These are phyloP conservation scores for Didymellaceae sp. DNA, from an alignment of 2,329 filamentous ascomycete species.

Conservation along the genomic window DNA sequence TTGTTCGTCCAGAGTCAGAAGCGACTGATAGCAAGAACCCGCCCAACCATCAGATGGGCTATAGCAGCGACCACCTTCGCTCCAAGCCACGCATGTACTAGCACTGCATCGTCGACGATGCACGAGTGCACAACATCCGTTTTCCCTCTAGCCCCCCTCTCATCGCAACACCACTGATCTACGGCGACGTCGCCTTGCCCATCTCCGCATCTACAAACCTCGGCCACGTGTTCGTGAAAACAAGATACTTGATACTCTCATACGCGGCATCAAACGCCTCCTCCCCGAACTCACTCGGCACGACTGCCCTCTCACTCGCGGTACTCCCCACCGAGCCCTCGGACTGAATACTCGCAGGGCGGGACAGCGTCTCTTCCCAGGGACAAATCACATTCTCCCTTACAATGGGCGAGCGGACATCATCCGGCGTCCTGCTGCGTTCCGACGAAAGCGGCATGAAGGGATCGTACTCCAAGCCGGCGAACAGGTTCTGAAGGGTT, in stretches of 20 bases:
- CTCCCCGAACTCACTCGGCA: slow-evolving; percentile 45
- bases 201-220: slow-evolving; percentile 45
- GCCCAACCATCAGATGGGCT: too few relatives aligned
- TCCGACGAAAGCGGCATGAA: too few relatives aligned
- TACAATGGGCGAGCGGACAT: slow-evolving; percentile 28
- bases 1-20: too few relatives aligned
- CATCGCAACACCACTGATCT: too few relatives aligned
- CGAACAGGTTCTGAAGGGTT: slow-evolving; percentile 39
- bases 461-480: slow-evolving; percentile 45
- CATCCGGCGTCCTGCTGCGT: slow-evolving; percentile 31
- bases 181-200: slow-evolving; percentile 27
- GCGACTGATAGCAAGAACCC: too few relatives aligned
- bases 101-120: too few relatives aligned
- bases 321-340: slow-evolving; percentile 32
- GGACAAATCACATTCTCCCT: slow-evolving; percentile 48
- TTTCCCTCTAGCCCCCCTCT: too few relatives aligned
- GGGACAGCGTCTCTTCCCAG: slow-evolving; percentile 45
- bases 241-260: slow-evolving; percentile 48
- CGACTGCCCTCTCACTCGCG: slow-evolving; percentile 34
- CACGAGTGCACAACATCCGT: too few relatives aligned
- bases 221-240: slow-evolving; percentile 50
- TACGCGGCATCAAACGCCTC: slow-evolving; percentile 45
- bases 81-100: too few relatives aligned
- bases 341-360: slow-evolving; percentile 42
- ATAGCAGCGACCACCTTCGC: too few relatives aligned